Evolutionary conservation across 495 filamentous ascomycete species (phyloP).

Genomic region (Aspergillus conjunctus): DNA sequence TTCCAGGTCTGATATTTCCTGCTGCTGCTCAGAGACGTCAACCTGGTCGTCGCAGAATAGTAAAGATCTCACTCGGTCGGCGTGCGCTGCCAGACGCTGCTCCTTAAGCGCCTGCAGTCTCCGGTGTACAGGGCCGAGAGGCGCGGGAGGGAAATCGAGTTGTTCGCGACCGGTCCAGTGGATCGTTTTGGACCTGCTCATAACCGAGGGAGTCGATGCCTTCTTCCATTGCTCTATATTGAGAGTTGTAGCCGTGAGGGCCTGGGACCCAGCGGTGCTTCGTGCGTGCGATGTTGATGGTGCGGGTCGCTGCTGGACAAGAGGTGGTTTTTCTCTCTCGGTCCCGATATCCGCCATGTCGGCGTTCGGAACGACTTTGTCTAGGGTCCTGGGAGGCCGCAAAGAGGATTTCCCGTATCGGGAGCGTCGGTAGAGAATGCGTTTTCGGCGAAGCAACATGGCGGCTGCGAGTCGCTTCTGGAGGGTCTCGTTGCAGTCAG

Average conservation of each 20-base stretch:
- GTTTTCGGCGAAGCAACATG: constrained; percentile 16
- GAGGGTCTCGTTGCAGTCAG: not conserved
- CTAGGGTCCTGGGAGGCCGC: not conserved
- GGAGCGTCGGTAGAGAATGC: constrained; percentile 16
- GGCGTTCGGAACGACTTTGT: not conserved
- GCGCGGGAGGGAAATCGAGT: constrained; percentile 5
- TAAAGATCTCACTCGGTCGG: too few species aligned
- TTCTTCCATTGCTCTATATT: constrained; percentile 10
- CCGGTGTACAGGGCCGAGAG: not conserved
- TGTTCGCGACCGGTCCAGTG: not conserved
- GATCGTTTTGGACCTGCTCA: constrained; percentile 9
- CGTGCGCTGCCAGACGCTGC: not conserved
- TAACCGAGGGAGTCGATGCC: constrained; percentile 9
- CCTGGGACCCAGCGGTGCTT: constrained; percentile 6
- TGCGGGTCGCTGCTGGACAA: not conserved
- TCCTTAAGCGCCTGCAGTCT: constrained; percentile 4
- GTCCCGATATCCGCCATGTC: too few species aligned
- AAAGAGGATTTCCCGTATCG: constrained; percentile 11
- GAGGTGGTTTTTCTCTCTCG: not conserved
- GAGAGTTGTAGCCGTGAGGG: constrained; percentile 11
- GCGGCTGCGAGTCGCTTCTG: constrained; percentile 7
- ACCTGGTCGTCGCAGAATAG: not conserved
- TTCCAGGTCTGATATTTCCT: not conserved
- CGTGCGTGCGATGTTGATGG: not conserved
- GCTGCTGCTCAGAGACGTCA: not conserved